These are phyloP conservation scores for Alternaria tenuissima DNA, from an alignment of 2,329 filamentous ascomycete species.

Conservation along the genomic window DNA sequence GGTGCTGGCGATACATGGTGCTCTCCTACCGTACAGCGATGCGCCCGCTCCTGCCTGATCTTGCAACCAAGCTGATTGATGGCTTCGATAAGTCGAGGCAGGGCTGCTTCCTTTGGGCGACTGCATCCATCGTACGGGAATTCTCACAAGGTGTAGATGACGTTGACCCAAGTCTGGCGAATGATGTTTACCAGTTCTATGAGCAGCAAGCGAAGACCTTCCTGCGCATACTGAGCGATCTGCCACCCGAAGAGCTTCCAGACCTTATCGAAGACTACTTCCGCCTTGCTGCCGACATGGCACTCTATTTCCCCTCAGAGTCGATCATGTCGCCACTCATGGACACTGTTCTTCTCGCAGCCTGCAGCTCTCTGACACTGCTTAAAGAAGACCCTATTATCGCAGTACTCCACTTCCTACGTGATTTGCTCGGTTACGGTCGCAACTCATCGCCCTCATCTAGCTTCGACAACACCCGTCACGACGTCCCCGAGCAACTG, in stretches of 20 bases:
- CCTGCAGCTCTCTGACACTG: conserved; percentile 83
- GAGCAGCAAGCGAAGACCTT: conserved; percentile 92
- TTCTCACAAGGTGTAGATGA: conserved; percentile 91
- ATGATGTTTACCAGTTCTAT: conserved; percentile 93
- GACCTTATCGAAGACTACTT: conserved; percentile 96
- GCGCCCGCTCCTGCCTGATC: conserved; percentile 79
- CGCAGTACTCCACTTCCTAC: conserved; percentile 88
- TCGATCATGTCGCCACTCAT: conserved; percentile 82
- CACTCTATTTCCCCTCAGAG: conserved; percentile 89
- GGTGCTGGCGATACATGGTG: conserved; percentile 96
- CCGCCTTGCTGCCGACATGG: conserved; percentile 86
- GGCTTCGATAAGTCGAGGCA: conserved; percentile 88
- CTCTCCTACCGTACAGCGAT: conserved; percentile 93
- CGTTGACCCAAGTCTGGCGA: conserved; percentile 80
- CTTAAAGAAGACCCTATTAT: conserved; percentile 92
- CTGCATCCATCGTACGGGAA: conserved; percentile 90
- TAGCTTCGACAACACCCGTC: conserved; percentile 67
- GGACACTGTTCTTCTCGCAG: conserved; percentile 84
- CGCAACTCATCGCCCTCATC: conserved; percentile 71
- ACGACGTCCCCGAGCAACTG: conserved; percentile 72
- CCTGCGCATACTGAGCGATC: conserved; percentile 84
- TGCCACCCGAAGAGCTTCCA: conserved; percentile 79
- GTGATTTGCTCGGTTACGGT: conserved; percentile 90
- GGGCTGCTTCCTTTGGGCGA: conserved; percentile 99
- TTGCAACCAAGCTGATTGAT: conserved; percentile 86